Percentiles rank a stretch among this genome's conserved stretches.
These are phyloP conservation scores for Backusella psychrophila DNA, from an alignment of 192 early-diverging fungal species.

Conservation along the genomic window DNA sequence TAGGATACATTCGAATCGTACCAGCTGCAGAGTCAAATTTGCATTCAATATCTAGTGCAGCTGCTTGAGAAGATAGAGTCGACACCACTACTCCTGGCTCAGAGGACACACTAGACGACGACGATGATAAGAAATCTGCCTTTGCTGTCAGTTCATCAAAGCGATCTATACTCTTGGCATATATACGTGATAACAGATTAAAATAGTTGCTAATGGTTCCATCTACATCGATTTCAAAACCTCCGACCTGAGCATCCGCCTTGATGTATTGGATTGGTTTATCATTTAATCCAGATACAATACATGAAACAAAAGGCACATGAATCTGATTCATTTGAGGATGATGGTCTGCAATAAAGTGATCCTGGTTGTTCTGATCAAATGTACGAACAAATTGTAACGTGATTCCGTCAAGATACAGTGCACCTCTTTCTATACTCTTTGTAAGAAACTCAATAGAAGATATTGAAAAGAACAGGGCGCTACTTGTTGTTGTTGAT, in stretches of 20 bases:
- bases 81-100: neutral
- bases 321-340: constrained; percentile 51
- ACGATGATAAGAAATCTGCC: neutral
- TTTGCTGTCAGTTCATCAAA: constrained; percentile 50
- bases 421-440: constrained; percentile 53
- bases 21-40: constrained; percentile 48
- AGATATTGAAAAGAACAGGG: constrained; percentile 60
- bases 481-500: constrained; percentile 25
- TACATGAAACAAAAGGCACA: constrained; percentile 51
- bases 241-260: constrained; percentile 57
- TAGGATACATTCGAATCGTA: constrained; percentile 51
- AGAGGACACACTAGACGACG: neutral
- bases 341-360: constrained; percentile 51
- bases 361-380: constrained; percentile 57
- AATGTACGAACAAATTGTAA: constrained; percentile 68
- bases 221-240: constrained; percentile 74
- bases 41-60: constrained; percentile 45
- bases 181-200: constrained; percentile 62
- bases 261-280: constrained; percentile 37
- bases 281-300: constrained; percentile 41
- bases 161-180: constrained; percentile 54
- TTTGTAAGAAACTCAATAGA: constrained; percentile 58
- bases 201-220: constrained; percentile 62
- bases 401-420: constrained; percentile 56
- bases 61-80: constrained; percentile 6